phyloP scores from a whole-genome alignment of 2,329 filamentous ascomycete species.

The Diaporthe vexans region DNA sequence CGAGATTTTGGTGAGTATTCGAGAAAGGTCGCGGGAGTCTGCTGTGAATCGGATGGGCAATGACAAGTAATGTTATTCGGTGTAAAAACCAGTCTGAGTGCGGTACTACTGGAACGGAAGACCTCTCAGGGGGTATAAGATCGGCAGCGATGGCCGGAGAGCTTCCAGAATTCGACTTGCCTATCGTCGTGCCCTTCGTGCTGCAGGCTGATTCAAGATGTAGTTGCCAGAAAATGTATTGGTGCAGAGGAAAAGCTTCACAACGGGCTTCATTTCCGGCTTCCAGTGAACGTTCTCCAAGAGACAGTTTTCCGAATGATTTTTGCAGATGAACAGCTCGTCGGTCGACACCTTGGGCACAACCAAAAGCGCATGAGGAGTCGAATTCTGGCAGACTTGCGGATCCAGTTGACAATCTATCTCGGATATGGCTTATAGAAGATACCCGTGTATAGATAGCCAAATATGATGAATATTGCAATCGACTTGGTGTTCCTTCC shows the following conservation, averaged over 20 bases:
- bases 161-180: background rate
- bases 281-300: too few species aligned
- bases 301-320: background rate
- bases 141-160: background rate
- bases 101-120: too few species aligned
- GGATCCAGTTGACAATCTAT: background rate
- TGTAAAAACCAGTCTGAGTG: background rate
- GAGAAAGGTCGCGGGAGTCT: background rate
- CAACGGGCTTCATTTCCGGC: background rate
- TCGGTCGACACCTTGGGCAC: too few species aligned
- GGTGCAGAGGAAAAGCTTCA: background rate
- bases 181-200: background rate
- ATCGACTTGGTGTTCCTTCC: background rate
- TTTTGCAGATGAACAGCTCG: background rate
- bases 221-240: background rate
- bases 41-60: background rate
- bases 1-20: too few species aligned
- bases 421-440: background rate
- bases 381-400: too few species aligned
- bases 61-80: background rate
- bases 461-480: background rate
- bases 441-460: background rate
- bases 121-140: too few species aligned
- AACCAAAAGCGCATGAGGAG: background rate
- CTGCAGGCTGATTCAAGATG: background rate